Conservation (phyloP, 1,284 basidiomycete species). For the Cystobasidiaceae sp. region DNA sequence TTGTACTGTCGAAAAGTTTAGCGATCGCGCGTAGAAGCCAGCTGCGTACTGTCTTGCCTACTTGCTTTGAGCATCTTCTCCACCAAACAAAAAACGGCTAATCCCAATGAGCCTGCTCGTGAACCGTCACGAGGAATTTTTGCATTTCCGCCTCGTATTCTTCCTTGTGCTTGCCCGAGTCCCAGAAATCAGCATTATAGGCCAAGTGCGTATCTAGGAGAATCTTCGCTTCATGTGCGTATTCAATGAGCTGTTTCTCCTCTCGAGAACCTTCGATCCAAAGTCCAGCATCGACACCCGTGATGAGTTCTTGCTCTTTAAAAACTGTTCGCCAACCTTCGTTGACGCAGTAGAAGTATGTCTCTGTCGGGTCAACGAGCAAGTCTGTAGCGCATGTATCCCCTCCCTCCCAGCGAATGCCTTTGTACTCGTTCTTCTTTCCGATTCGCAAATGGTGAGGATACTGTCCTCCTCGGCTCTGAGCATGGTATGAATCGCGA, state of each 20-base stretch:
- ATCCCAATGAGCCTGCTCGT: conserved; percentile 8
- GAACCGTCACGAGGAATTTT: neutral
- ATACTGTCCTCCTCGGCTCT: conserved; percentile 1
- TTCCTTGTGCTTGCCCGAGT: neutral
- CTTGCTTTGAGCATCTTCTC: no score
- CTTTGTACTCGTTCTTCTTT: neutral
- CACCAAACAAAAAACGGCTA: no score
- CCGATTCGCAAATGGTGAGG: neutral
- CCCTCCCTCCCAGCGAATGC: neutral
- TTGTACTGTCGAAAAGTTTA: no score
- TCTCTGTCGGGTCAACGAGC: conserved; percentile 1
- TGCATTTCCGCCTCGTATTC: neutral
- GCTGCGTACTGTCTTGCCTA: no score
- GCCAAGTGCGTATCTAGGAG: neutral
- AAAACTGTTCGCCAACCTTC: conserved; percentile 12
- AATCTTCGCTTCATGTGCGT: conserved; percentile 8
- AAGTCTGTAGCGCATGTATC: conserved; percentile 17
- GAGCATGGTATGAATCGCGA: conserved; percentile 12
- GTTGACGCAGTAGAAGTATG: conserved; percentile 9
- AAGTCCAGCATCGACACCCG: conserved; percentile 1
- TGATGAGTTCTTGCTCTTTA: neutral
- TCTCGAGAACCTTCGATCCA: conserved; percentile 1
- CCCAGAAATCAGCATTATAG: conserved; percentile 7
- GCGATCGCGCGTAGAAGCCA: no score
- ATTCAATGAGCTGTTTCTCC: conserved; percentile 1